Percentiles rank a stretch among this genome's conserved stretches.
These are phyloP conservation scores for Hydnum rufescens DNA, from an alignment of 768 basidiomycete genomes.

Conservation along the genomic window DNA sequence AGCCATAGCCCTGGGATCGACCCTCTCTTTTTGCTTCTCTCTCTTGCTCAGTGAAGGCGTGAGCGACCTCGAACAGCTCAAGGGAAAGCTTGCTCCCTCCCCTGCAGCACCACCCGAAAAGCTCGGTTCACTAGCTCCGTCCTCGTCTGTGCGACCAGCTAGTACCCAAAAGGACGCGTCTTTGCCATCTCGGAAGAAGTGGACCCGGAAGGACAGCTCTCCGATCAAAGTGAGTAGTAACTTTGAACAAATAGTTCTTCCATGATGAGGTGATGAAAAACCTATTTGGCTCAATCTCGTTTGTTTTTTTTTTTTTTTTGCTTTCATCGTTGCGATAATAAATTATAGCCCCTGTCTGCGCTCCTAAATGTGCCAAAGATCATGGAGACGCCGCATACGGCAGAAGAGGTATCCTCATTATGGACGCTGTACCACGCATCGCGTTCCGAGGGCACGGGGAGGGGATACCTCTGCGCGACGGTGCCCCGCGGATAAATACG, in stretches of 20 bases:
- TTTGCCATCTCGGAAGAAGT: not conserved
- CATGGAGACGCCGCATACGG: slow-evolving; percentile 43
- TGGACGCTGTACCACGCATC: slow-evolving; percentile 84
- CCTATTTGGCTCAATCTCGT: not conserved
- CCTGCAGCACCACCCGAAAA: slow-evolving; percentile 1
- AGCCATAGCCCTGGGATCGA: slow-evolving; percentile 10
- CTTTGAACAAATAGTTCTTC: no score
- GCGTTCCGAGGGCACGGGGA: slow-evolving; percentile 58
- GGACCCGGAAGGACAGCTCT: slow-evolving; percentile 28
- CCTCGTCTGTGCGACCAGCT: no score
- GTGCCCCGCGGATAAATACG: slow-evolving; percentile 55
- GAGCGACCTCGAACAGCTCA: slow-evolving; percentile 21
- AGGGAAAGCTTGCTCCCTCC: slow-evolving; percentile 16
- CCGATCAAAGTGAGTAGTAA: slow-evolving; percentile 9
- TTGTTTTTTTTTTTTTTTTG: not conserved
- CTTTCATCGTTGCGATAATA: no score
- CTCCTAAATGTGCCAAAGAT: slow-evolving; percentile 64
- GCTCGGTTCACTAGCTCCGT: not conserved
- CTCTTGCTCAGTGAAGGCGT: slow-evolving; percentile 24
- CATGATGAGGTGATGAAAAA: slow-evolving; percentile 29
- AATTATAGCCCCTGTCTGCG: slow-evolving; percentile 48
- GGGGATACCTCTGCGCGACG: slow-evolving; percentile 69
- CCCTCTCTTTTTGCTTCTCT: no score
- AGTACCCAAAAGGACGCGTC: no score
- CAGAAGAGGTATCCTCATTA: slow-evolving; percentile 54